Base-by-base conservation (phyloP, 331 rosid genomes). In the Quercus tomentella region DNA sequence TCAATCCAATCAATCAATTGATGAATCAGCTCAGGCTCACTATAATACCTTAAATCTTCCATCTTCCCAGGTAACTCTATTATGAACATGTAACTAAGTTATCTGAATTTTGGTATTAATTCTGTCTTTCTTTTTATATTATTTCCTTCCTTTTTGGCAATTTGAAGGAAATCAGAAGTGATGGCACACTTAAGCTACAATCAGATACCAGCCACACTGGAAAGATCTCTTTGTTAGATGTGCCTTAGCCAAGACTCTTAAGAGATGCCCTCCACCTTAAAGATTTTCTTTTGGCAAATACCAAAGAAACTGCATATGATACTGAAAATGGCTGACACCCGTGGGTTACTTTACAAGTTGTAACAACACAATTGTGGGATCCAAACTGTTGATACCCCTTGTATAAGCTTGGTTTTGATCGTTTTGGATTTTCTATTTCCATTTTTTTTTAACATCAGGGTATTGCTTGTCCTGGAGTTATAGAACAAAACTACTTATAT, bases 1-100 rank as follows among this genome's bases (percentile, higher is more conserved):
- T 49, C 55, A 15, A 49, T 49, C 55, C 55, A 49, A 49, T 49
- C 55, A 4, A 49, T 49, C 0, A 18, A 49, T 87, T 74, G 92
- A 84, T 70, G 88, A 87, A 9, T 57, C 83, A 1, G 43, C 73
- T 65, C 90, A 81, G 83, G 91, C 88, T 69, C 82, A 56, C 82
- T 45, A 76, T 74, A 70, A 76, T 67, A 87, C 65, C 15, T 81
- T 84, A 22, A 58, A 68, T 74, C 85, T 31, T 51, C 81, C 86
- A 18, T 71, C 81, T 67, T 77, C 78, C 25, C 74, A 86, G 85
- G 89, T 86, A 77, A 80, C 80, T 74, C 55, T 22, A 60, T 18
- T 72, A 75, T 77, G 51, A 61, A 56, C 30, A 2, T 20, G 2
- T 52, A 30, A 21, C 67, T 54, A 65, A 51, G 56, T 60, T 54